Conservation (phyloP, 306 rosid species). For the Sophora flavescens region DNA sequence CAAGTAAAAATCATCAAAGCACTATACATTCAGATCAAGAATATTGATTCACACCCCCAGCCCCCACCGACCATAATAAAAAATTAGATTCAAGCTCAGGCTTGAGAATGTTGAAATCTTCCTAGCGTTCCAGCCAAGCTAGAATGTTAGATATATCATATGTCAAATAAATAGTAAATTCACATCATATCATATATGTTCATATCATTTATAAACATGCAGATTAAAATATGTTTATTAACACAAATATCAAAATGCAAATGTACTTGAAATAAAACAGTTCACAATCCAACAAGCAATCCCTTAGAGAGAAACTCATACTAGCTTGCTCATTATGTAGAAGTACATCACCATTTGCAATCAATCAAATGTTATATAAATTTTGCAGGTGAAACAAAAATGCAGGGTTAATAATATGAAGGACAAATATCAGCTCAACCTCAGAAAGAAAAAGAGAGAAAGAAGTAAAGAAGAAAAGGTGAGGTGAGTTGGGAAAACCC, state of each 20-base stretch:
- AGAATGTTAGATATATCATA: not conserved
- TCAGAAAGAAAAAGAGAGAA: not conserved
- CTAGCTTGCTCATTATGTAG: conserved; percentile 1
- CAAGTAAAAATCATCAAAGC: not conserved
- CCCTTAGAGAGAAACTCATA: conserved; percentile 10
- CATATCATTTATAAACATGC: too few relatives aligned
- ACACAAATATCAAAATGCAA: not conserved
- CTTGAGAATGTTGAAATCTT: not conserved
- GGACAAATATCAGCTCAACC: conserved; percentile 7
- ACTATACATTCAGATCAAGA: not conserved
- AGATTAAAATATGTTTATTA: too few relatives aligned
- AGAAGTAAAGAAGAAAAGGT: not conserved
- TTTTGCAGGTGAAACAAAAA: conserved; percentile 30
- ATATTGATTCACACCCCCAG: not conserved
- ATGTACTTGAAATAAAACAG: not conserved
- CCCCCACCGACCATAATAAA: not conserved
- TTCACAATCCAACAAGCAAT: not conserved
- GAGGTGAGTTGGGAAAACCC: not conserved
- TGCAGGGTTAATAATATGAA: not conserved
- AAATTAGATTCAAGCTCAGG: not conserved
- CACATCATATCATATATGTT: too few relatives aligned
- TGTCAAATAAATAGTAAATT: not conserved
- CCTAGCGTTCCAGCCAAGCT: not conserved
- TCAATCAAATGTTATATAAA: conserved; percentile 12
- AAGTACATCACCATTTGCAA: conserved; percentile 3